phyloP scores from a whole-genome alignment of 2,329 filamentous ascomycete genomes.

The Penicillium sp. region DNA sequence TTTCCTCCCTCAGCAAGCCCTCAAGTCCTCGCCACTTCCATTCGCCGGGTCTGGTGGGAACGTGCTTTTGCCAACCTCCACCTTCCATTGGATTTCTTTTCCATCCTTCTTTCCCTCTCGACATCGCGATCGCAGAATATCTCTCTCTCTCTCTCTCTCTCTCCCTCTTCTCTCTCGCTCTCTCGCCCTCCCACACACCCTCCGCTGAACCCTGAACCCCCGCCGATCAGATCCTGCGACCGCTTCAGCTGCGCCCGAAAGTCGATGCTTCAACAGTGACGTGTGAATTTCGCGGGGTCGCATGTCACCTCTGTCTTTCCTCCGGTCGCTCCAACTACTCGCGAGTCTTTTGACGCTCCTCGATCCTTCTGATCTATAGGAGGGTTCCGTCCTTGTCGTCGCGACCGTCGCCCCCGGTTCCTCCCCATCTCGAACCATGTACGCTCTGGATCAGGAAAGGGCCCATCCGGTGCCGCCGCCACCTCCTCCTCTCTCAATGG shows the following conservation, averaged over 20 bases:
- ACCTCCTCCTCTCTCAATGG: constrained; percentile 45
- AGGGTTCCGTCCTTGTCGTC: constrained; percentile 16
- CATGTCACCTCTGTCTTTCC: constrained; percentile 25
- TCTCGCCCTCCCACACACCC: constrained; percentile 7
- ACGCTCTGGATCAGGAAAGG: constrained; percentile 42
- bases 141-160: too few species aligned
- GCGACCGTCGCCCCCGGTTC: constrained; percentile 26
- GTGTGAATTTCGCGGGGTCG: constrained; percentile 30
- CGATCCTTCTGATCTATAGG: background rate
- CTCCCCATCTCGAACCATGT: constrained; percentile 39
- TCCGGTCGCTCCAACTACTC: constrained; percentile 6
- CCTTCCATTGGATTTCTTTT: too few species aligned
- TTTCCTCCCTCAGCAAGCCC: background rate
- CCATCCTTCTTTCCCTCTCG: background rate
- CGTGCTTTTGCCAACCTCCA: background rate
- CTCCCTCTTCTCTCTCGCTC: constrained; percentile 7
- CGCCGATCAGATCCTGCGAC: constrained; percentile 12
- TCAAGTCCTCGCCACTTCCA: constrained; percentile 11
- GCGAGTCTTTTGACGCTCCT: background rate
- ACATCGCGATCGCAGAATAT: background rate
- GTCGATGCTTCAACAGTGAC: constrained; percentile 36
- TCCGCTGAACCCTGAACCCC: constrained; percentile 17
- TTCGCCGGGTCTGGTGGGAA: constrained; percentile 16
- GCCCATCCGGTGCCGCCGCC: constrained; percentile 39
- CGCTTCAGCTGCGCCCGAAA: constrained; percentile 17